These are phyloP conservation scores for Ascochyta lentis DNA, from an alignment of 2,329 filamentous ascomycete species.

Conservation along the genomic window DNA sequence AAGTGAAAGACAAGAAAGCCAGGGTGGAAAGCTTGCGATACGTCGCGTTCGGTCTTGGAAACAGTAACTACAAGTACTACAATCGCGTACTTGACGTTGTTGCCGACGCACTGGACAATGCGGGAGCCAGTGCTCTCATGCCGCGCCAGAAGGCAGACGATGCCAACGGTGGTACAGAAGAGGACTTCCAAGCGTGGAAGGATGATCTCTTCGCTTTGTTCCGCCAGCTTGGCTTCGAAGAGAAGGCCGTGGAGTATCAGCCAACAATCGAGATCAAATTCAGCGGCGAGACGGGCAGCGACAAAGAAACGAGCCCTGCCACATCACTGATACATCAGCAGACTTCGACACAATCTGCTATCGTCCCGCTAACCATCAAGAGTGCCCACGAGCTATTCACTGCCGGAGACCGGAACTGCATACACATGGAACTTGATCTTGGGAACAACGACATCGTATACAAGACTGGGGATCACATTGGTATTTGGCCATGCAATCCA, in stretches of 20 bases:
- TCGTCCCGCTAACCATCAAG: constrained; percentile 42
- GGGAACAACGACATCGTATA: constrained; percentile 47
- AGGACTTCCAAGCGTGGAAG: constrained; percentile 54
- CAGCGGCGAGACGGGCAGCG: constrained; percentile 8
- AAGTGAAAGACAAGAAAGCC: constrained; percentile 26
- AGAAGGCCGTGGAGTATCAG: constrained; percentile 45
- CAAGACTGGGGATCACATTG: constrained; percentile 55
- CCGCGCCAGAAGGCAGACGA: constrained; percentile 51
- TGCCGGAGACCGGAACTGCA: constrained; percentile 47
- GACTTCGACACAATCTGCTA: constrained; percentile 39
- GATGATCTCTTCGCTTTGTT: constrained; percentile 45
- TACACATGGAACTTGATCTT: constrained; percentile 53
- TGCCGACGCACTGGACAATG: constrained; percentile 37
- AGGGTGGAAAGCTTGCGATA: constrained; percentile 45
- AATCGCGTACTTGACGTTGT: constrained; percentile 52
- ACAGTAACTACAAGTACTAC: constrained; percentile 58
- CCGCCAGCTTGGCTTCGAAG: constrained; percentile 40
- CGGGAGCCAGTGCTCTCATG: constrained; percentile 44
- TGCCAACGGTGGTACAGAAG: constrained; percentile 52
- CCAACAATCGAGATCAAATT: constrained; percentile 38
- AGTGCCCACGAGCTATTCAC: constrained; percentile 46
- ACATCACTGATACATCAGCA: constrained; percentile 40
- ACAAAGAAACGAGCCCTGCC: constrained; percentile 20
- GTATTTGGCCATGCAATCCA: constrained; percentile 52
- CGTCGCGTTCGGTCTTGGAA: constrained; percentile 54